phyloP scores from a whole-genome alignment of 306 rosid species.

The Hylodesmum podocarpum region DNA sequence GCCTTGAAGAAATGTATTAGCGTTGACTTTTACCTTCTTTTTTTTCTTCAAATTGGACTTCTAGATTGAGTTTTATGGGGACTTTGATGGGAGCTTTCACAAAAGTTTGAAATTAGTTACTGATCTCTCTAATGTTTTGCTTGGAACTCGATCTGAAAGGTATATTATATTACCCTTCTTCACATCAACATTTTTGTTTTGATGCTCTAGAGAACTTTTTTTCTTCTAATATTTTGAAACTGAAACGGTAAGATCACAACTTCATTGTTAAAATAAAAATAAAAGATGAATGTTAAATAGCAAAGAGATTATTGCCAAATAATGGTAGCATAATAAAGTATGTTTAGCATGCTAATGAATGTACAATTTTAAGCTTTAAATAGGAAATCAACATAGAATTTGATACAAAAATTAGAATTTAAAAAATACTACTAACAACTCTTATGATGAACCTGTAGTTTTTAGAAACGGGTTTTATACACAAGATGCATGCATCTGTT shows the following conservation, averaged over 20 bases:
- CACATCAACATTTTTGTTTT: neutral
- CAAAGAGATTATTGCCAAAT: neutral
- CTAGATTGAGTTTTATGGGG: slow-evolving; percentile 4
- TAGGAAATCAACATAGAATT: neutral
- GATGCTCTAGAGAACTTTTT: neutral
- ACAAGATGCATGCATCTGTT: neutral
- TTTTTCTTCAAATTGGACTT: neutral
- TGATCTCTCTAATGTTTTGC: neutral
- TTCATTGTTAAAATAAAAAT: neutral
- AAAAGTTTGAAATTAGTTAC: neutral
- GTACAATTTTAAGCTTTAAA: neutral
- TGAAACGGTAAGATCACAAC: neutral
- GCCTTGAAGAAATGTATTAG: too few relatives aligned
- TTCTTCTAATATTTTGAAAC: neutral
- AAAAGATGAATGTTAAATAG: neutral
- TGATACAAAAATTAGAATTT: neutral
- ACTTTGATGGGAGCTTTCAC: neutral
- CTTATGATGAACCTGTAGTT: neutral
- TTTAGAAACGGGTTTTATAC: neutral
- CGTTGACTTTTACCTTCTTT: too few relatives aligned
- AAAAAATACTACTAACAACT: neutral
- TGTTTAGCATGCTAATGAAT: neutral
- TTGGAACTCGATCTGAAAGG: slow-evolving; percentile 4
- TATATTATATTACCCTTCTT: neutral
- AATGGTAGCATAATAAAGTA: neutral